Conservation (phyloP, 805 yeast species). For the Nakazawaea laoshanensis region DNA sequence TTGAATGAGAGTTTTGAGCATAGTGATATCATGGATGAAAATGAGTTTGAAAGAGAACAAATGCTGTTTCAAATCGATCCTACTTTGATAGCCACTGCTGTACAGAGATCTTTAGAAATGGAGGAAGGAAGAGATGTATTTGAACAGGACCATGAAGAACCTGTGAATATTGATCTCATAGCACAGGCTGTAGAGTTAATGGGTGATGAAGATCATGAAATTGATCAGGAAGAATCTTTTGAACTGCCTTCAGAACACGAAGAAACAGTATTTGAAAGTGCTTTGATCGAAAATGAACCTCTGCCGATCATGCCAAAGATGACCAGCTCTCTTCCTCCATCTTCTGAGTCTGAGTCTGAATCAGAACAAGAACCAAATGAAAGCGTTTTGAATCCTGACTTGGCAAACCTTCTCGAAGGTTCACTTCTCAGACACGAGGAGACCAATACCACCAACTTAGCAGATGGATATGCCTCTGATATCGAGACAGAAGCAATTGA, state of each 20-base stretch:
- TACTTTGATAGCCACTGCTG: conserved; percentile 8
- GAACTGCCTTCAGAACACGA: not conserved
- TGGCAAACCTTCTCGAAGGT: conserved; percentile 3
- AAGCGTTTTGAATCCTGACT: conserved; percentile 5
- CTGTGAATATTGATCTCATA: not conserved
- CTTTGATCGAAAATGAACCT: not conserved
- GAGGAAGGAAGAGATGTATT: not conserved
- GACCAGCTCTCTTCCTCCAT: not conserved
- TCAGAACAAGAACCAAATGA: conserved; percentile 1
- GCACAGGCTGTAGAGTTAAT: not conserved
- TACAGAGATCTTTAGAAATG: conserved; percentile 3
- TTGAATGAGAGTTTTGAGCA: too few relatives aligned
- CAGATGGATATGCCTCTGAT: conserved; percentile 1
- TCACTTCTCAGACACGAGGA: conserved; percentile 9
- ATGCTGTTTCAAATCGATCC: conserved; percentile 8
- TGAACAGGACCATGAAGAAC: not conserved
- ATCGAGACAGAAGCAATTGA: not conserved
- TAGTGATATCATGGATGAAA: conserved; percentile 4
- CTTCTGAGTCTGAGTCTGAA: conserved; percentile 2
- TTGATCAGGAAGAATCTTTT: not conserved
- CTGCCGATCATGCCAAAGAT: not conserved
- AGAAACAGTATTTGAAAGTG: not conserved
- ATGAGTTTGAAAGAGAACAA: conserved; percentile 1
- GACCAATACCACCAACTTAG: not conserved
- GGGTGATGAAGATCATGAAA: not conserved